Evolutionary conservation across 805 yeast genomes (phyloP), one percentile per base, ranked within the genome.

Genomic region (Teunomyces funiuensis): DNA sequence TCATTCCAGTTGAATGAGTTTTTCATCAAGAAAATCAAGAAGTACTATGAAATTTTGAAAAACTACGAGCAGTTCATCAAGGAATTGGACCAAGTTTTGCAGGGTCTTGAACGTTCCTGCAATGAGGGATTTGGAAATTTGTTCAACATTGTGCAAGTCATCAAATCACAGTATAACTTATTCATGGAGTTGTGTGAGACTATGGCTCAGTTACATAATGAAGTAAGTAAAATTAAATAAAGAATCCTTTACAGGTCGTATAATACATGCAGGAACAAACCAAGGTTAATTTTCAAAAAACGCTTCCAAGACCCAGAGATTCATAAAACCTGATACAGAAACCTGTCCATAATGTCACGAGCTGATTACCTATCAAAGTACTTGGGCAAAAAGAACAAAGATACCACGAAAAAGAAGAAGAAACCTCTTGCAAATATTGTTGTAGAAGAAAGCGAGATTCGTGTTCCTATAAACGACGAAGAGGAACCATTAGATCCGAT

Each of bases 151-250:
- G 77, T 83, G 11, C 73, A 75, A 37, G 81, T 87, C 0, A 73
- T 85, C 18, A 77, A 78, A 42, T 82, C 80, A 51, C 91, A 85
- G 60, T 85, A 82, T 56, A 69, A 70, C 33, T 64, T 85, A 40
- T 85, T 83, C 60, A 82, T 84, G 80, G 90, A 84, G 58, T 69
- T 83, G 33, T 83, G 90, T 37, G 86, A 84, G 57, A 75, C 79
- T 29, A 74, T 83, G 56, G 90, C 91, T 2, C 86, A 81, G 50
- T 60, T 83, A 29, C 91, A 85, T 60, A 62, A 54, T 36, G 66
- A 64, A 47, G 61, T 66, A 16, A 50, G 34, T 45, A 39, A 54
- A 41, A 41, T 22, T 45, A 34, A 40, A 29, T 33, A 42, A 34
- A 34, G n/a, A 14, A 10, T 11, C 17, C n/a, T 11, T n/a, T 8